Conservation (phyloP, 2,329 filamentous ascomycete genomes). For the Talaromyces albobiverticillius region DNA sequence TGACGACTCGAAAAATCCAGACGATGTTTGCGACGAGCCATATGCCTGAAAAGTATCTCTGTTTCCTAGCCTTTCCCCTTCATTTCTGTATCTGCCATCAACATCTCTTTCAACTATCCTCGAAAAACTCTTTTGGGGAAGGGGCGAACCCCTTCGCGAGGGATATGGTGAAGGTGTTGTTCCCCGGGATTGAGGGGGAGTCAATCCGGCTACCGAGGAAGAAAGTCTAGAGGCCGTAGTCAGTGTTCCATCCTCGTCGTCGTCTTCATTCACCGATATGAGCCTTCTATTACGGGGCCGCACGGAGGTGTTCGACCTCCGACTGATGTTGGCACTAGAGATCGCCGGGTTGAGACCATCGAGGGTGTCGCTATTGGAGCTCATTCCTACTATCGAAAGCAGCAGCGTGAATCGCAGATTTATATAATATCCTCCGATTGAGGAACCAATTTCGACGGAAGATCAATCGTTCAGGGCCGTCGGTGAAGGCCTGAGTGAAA, state of each 20-base stretch:
- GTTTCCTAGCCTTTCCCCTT: slow-evolving; percentile 23
- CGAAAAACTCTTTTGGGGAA: slow-evolving; percentile 38
- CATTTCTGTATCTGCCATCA: slow-evolving; percentile 20
- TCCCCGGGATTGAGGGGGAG: slow-evolving; percentile 38
- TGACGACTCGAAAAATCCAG: slow-evolving; percentile 43
- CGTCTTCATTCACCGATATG: slow-evolving; percentile 41
- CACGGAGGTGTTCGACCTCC: slow-evolving; percentile 36
- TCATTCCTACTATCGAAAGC: slow-evolving; percentile 35
- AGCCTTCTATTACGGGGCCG: slow-evolving; percentile 44
- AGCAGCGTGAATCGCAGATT: neutral
- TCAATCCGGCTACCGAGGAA: slow-evolving; percentile 28
- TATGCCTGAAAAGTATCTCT: slow-evolving; percentile 20
- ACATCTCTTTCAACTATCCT: slow-evolving; percentile 22
- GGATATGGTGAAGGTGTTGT: slow-evolving; percentile 39
- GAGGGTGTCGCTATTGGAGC: slow-evolving; percentile 35
- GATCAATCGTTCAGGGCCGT: slow-evolving; percentile 22
- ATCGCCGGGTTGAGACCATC: slow-evolving; percentile 35
- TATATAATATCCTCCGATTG: neutral
- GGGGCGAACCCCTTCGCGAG: slow-evolving; percentile 36
- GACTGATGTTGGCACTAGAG: slow-evolving; percentile 29
- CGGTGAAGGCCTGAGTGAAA: slow-evolving; percentile 9
- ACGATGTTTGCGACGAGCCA: slow-evolving; percentile 10
- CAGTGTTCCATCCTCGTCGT: slow-evolving; percentile 25
- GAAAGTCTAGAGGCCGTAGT: slow-evolving; percentile 26
- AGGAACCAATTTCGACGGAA: slow-evolving; percentile 18